Evolutionary conservation across 805 yeast genomes (phyloP), one percentile per base, ranked within the genome.

Genomic region (Spathaspora arborariae): DNA sequence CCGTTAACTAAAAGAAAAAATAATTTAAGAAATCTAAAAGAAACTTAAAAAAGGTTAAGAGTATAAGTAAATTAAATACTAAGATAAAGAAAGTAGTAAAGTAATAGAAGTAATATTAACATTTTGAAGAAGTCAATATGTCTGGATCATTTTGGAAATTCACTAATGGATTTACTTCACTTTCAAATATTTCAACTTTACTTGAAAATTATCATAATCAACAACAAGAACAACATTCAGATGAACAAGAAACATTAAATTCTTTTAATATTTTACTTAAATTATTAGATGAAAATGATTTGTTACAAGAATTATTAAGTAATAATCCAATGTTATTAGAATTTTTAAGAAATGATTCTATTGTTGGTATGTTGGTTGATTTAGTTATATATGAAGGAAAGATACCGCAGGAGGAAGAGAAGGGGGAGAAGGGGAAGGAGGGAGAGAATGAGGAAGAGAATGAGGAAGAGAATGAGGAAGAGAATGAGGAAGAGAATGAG

Each of bases 141-240:
- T 70, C 75, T n/a, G 73, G 76, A 16, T 68, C 75, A 16, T 72
- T 72, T 53, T 72, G 77, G 77, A 72, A 72, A 56, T 70, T 72
- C 55, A 68, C 72, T 50, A 72, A 70, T 56, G 76, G 77, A 43
- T 71, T 70, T 55, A 66, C 74, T 21, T 68, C 75, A 41, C 55
- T 70, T 34, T 68, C 74, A 24, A 72, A 70, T 44, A 65, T 72
- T 41, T 61, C 70, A 39, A 63, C 71, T 13, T 56, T 72, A 21
- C 61, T 72, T 45, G 77, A 72, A 45, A 61, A 63, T 44, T 59
- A 67, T 46, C 48, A 48, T 20, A 64, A 56, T 20, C 27, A 24
- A 24, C 13, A 3, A 24, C 27, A 24, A 24, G 27, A 13, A 24
- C 27, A 24, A 24, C 13, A 24, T 13, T 9, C 8, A 22, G 24